phyloP scores from a whole-genome alignment of 2,329 filamentous ascomycete genomes.

The Claviceps humidiphila region DNA sequence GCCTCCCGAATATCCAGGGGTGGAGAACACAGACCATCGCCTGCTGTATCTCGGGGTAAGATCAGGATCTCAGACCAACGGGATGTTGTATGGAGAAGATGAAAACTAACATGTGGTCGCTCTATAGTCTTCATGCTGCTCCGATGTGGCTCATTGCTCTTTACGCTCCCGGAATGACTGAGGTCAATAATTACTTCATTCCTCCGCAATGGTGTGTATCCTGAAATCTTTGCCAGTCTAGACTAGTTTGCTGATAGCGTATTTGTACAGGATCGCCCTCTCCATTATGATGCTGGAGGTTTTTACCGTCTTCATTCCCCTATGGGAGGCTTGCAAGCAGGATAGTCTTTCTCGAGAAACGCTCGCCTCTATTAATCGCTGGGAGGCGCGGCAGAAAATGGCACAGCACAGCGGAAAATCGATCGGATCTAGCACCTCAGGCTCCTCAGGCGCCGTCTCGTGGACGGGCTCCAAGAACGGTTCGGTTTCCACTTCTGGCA shows the following conservation, averaged over 20 bases:
- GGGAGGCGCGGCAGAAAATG: constrained; percentile 29
- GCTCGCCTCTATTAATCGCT: constrained; percentile 33
- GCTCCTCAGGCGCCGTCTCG: constrained; percentile 11
- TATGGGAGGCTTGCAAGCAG: constrained; percentile 39
- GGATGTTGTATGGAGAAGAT: background rate
- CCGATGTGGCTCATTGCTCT: constrained; percentile 55
- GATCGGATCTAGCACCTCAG: constrained; percentile 20
- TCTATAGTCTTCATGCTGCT: constrained; percentile 43
- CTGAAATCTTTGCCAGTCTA: background rate
- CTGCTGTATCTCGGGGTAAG: constrained; percentile 33
- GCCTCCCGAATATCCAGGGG: constrained; percentile 50
- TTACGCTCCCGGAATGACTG: constrained; percentile 35
- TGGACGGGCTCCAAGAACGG: constrained; percentile 22
- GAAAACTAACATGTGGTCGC: background rate
- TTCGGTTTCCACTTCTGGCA: constrained; percentile 21
- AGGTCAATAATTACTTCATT: constrained; percentile 40
- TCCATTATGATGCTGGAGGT: constrained; percentile 51
- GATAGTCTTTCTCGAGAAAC: constrained; percentile 33
- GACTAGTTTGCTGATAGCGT: background rate
- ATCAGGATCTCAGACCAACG: background rate
- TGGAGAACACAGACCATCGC: constrained; percentile 51
- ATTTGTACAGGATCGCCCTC: constrained; percentile 33
- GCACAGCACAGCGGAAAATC: constrained; percentile 19
- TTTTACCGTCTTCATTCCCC: constrained; percentile 50
- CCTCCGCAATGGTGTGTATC: constrained; percentile 48